A percentile compares a stretch with the other conserved stretches of the same genome.
Evolutionary conservation across 2,329 filamentous ascomycete genomes (phyloP).

Genomic region (Colletotrichum truncatum): DNA sequence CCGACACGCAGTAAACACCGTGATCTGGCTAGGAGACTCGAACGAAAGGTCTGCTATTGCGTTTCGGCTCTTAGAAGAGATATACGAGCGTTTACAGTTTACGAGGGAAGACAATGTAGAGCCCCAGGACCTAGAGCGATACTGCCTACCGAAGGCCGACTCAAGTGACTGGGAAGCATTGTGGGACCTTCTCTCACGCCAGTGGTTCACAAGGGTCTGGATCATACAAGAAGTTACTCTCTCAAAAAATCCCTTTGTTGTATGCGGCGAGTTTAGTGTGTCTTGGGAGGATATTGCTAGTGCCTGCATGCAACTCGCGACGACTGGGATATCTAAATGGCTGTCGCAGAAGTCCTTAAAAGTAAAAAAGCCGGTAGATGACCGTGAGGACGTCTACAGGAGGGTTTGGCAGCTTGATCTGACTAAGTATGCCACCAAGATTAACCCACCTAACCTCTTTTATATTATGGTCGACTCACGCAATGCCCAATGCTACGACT

Average conservation of each 20-base stretch:
- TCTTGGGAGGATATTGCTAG: neutral
- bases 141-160: rapidly evolving
- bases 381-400: neutral
- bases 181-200: neutral
- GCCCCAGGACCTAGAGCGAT: neutral
- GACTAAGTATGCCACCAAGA: neutral
- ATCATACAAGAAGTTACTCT: constrained; percentile 18
- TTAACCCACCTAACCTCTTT: neutral
- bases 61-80: neutral
- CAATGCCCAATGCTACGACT: neutral
- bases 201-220: constrained; percentile 21
- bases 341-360: neutral
- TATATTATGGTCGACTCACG: neutral
- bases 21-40: constrained; percentile 34
- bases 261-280: neutral
- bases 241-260: constrained; percentile 6
- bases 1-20: neutral
- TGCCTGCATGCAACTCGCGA: neutral
- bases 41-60: constrained; percentile 35
- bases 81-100: neutral
- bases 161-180: neutral
- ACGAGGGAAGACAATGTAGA: neutral
- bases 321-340: constrained; percentile 3
- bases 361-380: rapidly evolving
- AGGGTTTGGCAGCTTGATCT: constrained; percentile 1